phyloP scores from a whole-genome alignment of 1,284 basidiomycete genomes.

The Trichosporon sp. region DNA sequence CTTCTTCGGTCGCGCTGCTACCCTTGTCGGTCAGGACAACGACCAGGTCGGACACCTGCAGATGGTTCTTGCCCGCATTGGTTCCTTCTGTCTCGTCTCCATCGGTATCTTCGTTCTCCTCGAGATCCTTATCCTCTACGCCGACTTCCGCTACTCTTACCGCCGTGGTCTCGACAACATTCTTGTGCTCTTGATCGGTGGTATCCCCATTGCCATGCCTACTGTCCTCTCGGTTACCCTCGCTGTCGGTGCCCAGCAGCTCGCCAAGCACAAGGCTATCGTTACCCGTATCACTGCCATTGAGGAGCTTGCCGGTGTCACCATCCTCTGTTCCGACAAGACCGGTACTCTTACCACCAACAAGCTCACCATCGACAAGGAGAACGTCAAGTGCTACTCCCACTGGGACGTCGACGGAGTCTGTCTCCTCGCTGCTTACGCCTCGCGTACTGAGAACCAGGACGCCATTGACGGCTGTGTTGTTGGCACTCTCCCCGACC shows the following conservation, averaged over 20 bases:
- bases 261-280: constrained; percentile 97
- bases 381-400: constrained; percentile 88
- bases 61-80: constrained; percentile 94
- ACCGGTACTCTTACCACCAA: constrained; percentile 97
- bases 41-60: constrained; percentile 96
- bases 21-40: constrained; percentile 92
- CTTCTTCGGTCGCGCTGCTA: constrained; percentile 93
- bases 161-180: constrained; percentile 95
- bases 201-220: constrained; percentile 98
- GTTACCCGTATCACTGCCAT: constrained; percentile 98
- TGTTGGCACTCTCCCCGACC: constrained; percentile 75
- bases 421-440: constrained; percentile 89
- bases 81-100: constrained; percentile 89
- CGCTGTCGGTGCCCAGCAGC: constrained; percentile 95
- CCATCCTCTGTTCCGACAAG: constrained; percentile 96
- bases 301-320: constrained; percentile 94
- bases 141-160: constrained; percentile 83
- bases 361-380: constrained; percentile 96
- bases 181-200: constrained; percentile 94
- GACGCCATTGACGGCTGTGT: constrained; percentile 93
- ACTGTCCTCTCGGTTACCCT: constrained; percentile 94
- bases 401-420: constrained; percentile 86
- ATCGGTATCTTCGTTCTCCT: constrained; percentile 91
- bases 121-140: constrained; percentile 85
- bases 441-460: constrained; percentile 97